A percentile compares a stretch with the other conserved stretches of the same genome.
These are phyloP conservation scores for Acrodontium crateriforme DNA, from an alignment of 2,329 filamentous ascomycete species.

Conservation along the genomic window DNA sequence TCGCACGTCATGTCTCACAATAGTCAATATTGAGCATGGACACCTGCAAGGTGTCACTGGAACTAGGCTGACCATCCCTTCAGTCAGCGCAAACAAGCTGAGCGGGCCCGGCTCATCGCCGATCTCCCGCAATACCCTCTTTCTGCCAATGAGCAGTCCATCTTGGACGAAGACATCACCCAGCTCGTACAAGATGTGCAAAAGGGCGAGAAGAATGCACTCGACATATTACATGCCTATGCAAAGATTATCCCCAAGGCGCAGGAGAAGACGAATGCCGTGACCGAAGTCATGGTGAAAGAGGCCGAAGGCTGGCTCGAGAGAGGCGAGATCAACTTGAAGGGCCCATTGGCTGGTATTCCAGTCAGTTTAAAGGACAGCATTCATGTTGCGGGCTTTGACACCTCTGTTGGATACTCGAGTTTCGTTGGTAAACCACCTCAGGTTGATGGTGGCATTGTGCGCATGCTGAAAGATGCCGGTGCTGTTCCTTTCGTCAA, in stretches of 20 bases:
- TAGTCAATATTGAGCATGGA: neutral
- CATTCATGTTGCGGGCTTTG: conserved; percentile 69
- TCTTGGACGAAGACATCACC: conserved; percentile 61
- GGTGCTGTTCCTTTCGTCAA: conserved; percentile 85
- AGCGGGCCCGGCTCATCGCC: conserved; percentile 57
- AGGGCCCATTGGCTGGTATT: conserved; percentile 74
- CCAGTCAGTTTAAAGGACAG: conserved; percentile 70
- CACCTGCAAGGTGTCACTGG: no score
- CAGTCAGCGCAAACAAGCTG: conserved; percentile 66
- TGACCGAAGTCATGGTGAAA: conserved; percentile 73
- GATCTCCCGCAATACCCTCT: conserved; percentile 52
- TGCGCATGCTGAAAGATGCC: conserved; percentile 68
- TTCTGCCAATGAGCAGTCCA: conserved; percentile 48
- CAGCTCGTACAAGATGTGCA: conserved; percentile 68
- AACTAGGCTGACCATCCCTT: neutral
- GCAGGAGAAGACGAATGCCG: conserved; percentile 74
- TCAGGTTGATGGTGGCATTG: conserved; percentile 54
- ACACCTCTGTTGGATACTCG: conserved; percentile 70
- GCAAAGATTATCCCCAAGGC: conserved; percentile 74
- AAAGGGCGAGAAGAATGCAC: conserved; percentile 47
- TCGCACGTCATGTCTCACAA: neutral
- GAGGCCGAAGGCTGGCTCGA: conserved; percentile 61
- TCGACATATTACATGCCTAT: conserved; percentile 70
- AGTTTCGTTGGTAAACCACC: conserved; percentile 54
- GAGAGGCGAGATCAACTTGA: conserved; percentile 49